Evolutionary conservation across 73 alveolate genomes (phyloP).

Genomic region (Paramecium tetraurelia): DNA sequence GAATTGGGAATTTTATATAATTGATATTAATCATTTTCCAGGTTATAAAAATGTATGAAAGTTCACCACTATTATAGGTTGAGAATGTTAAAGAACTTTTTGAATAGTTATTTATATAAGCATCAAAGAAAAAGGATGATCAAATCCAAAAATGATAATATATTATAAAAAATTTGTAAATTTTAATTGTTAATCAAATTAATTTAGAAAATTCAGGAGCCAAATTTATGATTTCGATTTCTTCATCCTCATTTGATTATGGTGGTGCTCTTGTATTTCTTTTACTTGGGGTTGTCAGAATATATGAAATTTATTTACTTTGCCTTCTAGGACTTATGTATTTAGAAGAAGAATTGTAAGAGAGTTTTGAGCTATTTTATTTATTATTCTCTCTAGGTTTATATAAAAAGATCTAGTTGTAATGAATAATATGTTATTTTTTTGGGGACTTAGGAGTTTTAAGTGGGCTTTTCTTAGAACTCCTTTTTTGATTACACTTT

Average conservation of each 20-base stretch:
- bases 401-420: background rate
- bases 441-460: background rate
- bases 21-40: conserved; percentile 49
- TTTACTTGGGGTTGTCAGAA: background rate
- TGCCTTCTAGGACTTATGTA: background rate
- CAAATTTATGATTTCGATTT: background rate
- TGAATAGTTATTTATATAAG: background rate
- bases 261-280: background rate
- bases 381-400: background rate
- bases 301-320: background rate
- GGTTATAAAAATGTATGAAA: conserved; percentile 27
- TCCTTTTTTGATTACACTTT: background rate
- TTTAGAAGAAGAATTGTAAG: background rate
- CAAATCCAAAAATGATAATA: background rate
- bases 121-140: background rate
- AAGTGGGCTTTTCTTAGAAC: background rate
- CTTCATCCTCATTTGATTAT: background rate
- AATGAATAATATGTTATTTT: background rate
- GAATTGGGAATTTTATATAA: background rate
- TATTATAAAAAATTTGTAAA: background rate
- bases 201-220: conserved; percentile 40
- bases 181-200: background rate
- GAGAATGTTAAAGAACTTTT: background rate
- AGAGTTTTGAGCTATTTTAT: background rate
- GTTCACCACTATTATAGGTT: background rate